Evolutionary conservation across 495 filamentous ascomycete species (phyloP).

Genomic region (Neurospora sp.): DNA sequence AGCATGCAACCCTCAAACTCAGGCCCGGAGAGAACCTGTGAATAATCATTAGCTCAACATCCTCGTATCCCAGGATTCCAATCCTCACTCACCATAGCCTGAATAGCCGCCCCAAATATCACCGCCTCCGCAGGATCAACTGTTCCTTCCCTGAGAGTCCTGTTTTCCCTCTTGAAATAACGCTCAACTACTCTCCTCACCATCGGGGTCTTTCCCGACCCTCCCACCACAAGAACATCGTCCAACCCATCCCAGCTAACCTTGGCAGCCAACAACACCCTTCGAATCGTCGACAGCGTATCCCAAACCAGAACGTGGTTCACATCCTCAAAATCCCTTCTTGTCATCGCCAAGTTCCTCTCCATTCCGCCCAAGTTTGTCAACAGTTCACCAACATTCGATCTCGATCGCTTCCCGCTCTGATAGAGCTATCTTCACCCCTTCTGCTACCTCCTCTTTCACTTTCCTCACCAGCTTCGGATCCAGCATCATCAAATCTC

Average conservation of each 20-base stretch:
- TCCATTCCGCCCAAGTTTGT: constrained; percentile 57
- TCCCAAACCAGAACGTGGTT: constrained; percentile 92
- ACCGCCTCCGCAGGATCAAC: constrained; percentile 96
- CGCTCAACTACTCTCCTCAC: constrained; percentile 82
- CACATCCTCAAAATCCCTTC: constrained; percentile 93
- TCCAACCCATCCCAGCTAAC: constrained; percentile 60
- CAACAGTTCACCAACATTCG: constrained; percentile 92
- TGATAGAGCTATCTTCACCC: constrained; percentile 94
- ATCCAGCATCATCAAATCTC: constrained; percentile 67
- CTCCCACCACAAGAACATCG: constrained; percentile 81
- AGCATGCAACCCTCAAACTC: constrained; percentile 48
- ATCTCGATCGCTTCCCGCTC: constrained; percentile 89
- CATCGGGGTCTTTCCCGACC: constrained; percentile 89
- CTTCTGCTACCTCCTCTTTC: constrained; percentile 86
- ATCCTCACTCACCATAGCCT: constrained; percentile 54
- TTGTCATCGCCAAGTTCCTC: constrained; percentile 89
- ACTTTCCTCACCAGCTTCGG: constrained; percentile 95
- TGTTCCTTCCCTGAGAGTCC: constrained; percentile 37
- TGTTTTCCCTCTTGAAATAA: constrained; percentile 88
- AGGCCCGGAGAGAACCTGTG: constrained; percentile 57
- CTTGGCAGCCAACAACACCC: constrained; percentile 78
- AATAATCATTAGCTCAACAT: background rate
- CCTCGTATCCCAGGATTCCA: background rate
- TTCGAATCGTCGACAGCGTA: constrained; percentile 89
- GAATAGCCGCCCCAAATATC: constrained; percentile 85